These are phyloP conservation scores for Hemerocallis citrina DNA, from an alignment of 106 monocot species.

Conservation along the genomic window DNA sequence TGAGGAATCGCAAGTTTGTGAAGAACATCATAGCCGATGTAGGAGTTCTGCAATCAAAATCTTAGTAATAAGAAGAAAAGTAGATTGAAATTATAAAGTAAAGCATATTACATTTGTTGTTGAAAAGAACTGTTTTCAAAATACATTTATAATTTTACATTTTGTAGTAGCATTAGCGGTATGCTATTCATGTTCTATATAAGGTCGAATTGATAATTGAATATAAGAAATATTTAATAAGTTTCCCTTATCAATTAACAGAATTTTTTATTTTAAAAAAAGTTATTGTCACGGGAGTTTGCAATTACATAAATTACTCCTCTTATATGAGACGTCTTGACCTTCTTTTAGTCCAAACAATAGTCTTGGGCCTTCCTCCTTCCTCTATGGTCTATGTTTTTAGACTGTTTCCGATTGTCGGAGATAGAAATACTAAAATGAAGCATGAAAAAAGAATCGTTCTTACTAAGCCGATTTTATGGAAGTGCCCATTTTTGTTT, in stretches of 20 bases:
- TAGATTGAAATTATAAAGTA: too few species aligned
- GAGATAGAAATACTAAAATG: too few species aligned
- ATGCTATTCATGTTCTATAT: background rate
- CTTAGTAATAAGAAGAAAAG: background rate
- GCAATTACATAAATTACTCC: background rate
- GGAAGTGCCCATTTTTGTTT: background rate
- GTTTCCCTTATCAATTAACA: background rate
- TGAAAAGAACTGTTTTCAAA: background rate
- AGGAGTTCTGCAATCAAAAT: slow-evolving; percentile 70
- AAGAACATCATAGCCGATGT: slow-evolving; percentile 75
- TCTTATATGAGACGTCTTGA: background rate
- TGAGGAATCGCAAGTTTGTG: slow-evolving; percentile 88
- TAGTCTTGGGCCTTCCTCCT: too few species aligned
- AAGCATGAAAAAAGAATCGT: background rate
- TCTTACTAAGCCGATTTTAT: too few species aligned
- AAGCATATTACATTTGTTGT: background rate
- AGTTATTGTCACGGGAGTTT: background rate
- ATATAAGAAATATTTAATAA: too few species aligned
- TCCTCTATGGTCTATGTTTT: too few species aligned
- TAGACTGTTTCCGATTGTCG: too few species aligned
- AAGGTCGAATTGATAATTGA: too few species aligned
- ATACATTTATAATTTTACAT: background rate
- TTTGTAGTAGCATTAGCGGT: background rate
- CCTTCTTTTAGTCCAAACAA: too few species aligned
- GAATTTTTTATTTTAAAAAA: background rate